These are phyloP conservation scores for Isoetes taiwanensis DNA, from an alignment of 75 land plant genomes.

Conservation along the genomic window DNA sequence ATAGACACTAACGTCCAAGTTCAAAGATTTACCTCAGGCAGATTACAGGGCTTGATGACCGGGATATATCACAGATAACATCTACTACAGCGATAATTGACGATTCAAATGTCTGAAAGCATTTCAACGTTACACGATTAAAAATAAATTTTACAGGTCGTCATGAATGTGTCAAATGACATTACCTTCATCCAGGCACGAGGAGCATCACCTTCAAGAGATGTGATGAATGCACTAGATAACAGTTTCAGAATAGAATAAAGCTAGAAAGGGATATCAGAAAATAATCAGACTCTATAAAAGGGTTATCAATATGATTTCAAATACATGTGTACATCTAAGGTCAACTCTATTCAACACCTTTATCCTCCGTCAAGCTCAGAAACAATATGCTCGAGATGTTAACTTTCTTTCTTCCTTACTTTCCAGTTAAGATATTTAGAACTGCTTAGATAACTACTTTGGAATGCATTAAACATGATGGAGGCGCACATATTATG, in stretches of 20 bases:
- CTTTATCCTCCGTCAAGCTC: too few species aligned
- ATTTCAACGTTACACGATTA: neutral
- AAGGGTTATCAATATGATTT: too few species aligned
- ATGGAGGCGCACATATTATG: too few species aligned
- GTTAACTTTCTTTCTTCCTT: too few species aligned
- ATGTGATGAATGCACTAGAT: neutral
- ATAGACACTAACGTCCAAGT: neutral
- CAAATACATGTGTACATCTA: too few species aligned
- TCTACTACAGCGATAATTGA: slow-evolving; percentile 27
- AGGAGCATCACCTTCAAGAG: slow-evolving; percentile 14
- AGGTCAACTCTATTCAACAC: too few species aligned
- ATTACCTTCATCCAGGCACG: slow-evolving; percentile 28
- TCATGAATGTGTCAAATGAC: too few species aligned
- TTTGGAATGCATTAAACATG: too few species aligned
- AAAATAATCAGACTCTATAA: too few species aligned
- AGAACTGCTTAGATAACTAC: too few species aligned
- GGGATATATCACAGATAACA: slow-evolving; percentile 23
- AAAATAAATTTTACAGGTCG: neutral
- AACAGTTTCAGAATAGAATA: slow-evolving; percentile 1
- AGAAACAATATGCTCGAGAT: too few species aligned
- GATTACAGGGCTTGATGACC: slow-evolving; percentile 23
- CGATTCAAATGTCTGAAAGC: slow-evolving; percentile 23
- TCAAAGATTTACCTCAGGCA: slow-evolving; percentile 21
- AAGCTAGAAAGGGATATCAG: neutral
- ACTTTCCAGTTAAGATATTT: too few species aligned